These are phyloP conservation scores for Mitragyna speciosa DNA, from an alignment of 257 asterid species.

Conservation along the genomic window DNA sequence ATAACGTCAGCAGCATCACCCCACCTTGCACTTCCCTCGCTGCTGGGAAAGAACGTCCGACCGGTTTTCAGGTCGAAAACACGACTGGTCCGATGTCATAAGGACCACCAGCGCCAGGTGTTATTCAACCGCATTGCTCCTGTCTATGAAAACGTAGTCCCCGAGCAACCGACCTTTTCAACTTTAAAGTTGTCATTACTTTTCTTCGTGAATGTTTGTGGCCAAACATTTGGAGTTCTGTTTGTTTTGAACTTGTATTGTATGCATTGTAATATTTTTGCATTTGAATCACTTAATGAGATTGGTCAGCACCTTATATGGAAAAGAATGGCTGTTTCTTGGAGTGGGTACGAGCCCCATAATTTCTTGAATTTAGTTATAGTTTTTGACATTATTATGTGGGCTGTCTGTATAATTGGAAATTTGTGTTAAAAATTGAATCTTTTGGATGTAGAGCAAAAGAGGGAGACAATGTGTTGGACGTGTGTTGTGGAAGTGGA, in stretches of 20 bases:
- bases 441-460: slow-evolving; percentile 52
- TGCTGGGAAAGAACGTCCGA: background rate
- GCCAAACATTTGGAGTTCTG: background rate
- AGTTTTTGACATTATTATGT: background rate
- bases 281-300: slow-evolving; percentile 78
- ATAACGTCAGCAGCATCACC: background rate
- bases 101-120: slow-evolving; percentile 65
- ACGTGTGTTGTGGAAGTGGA: slow-evolving; percentile 92
- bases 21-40: background rate
- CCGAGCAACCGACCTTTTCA: background rate
- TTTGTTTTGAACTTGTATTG: background rate
- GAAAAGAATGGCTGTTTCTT: slow-evolving; percentile 90
- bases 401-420: background rate
- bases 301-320: slow-evolving; percentile 73
- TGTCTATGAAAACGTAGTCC: slow-evolving; percentile 75
- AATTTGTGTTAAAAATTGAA: slow-evolving; percentile 17
- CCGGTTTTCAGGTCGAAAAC: background rate
- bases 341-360: slow-evolving; percentile 61
- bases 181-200: background rate
- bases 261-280: background rate
- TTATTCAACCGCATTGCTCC: slow-evolving; percentile 83
- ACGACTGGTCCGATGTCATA: slow-evolving; percentile 37
- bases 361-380: background rate
- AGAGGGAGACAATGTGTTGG: slow-evolving; percentile 71
- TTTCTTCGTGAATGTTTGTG: background rate